These are phyloP conservation scores for Huntiella abstrusa DNA, from an alignment of 2,329 filamentous ascomycete genomes.

Conservation along the genomic window DNA sequence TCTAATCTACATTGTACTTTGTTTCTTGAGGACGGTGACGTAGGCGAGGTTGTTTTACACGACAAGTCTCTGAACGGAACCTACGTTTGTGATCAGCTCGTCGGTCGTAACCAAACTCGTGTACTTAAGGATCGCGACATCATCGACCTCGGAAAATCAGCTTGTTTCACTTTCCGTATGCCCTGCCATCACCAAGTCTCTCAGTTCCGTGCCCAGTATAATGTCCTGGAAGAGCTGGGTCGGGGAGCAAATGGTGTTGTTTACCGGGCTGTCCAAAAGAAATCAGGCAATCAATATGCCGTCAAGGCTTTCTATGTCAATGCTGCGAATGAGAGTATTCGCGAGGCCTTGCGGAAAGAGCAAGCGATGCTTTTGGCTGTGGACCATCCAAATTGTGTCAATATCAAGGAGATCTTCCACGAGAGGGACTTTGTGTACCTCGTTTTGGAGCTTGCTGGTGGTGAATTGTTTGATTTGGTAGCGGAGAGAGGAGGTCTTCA, in stretches of 20 bases:
- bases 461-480: constrained; percentile 91
- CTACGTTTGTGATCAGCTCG: constrained; percentile 78
- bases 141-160: constrained; percentile 68
- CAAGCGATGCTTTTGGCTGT: constrained; percentile 96
- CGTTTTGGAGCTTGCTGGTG: constrained; percentile 76
- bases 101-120: constrained; percentile 80
- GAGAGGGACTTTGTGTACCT: constrained; percentile 81
- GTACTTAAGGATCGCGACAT: constrained; percentile 83
- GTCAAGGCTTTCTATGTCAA: constrained; percentile 89
- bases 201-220: constrained; percentile 73
- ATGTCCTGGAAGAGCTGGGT: constrained; percentile 64
- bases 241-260: constrained; percentile 94
- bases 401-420: constrained; percentile 86
- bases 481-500: constrained; percentile 76
- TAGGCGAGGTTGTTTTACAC: constrained; percentile 53
- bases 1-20: constrained; percentile 67
- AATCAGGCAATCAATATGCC: constrained; percentile 63
- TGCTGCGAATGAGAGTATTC: constrained; percentile 24
- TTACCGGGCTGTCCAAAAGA: constrained; percentile 75
- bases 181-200: constrained; percentile 43
- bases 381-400: constrained; percentile 81
- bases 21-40: constrained; percentile 41
- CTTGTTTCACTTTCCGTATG: constrained; percentile 82
- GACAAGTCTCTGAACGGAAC: constrained; percentile 94
- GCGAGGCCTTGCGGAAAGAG: constrained; percentile 62